These are phyloP conservation scores for Lecanosticta acicola DNA, from an alignment of 2,329 filamentous ascomycete species.

Conservation along the genomic window DNA sequence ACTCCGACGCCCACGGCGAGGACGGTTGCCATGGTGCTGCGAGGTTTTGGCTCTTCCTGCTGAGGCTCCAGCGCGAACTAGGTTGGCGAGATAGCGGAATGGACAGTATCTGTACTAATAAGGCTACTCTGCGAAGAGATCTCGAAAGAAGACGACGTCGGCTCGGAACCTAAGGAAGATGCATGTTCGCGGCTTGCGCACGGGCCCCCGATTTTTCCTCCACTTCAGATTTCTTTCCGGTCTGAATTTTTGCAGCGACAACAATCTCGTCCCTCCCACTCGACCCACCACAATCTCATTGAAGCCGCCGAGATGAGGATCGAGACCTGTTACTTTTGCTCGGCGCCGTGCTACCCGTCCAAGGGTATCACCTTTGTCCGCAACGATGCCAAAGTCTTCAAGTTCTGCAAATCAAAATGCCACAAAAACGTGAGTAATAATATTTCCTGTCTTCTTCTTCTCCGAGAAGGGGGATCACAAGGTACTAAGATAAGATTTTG, in stretches of 20 bases:
- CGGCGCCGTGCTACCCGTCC: constrained; percentile 59
- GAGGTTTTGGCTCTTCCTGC: neutral
- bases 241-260: neutral
- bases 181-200: neutral
- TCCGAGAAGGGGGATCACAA: neutral
- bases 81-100: neutral
- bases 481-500: neutral
- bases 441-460: too few species aligned
- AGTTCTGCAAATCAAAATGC: constrained; percentile 63
- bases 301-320: constrained; percentile 38
- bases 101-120: too few species aligned
- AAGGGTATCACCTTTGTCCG: constrained; percentile 63
- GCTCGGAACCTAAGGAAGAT: neutral
- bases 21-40: constrained; percentile 51
- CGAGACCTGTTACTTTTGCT: constrained; percentile 68
- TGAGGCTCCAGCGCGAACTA: neutral
- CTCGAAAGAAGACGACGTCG: neutral
- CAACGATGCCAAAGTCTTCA: constrained; percentile 61
- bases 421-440: constrained; percentile 55
- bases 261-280: neutral
- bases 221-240: constrained; percentile 1
- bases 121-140: too few species aligned
- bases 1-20: constrained; percentile 56
- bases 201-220: constrained; percentile 1
- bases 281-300: neutral